phyloP scores from a whole-genome alignment of 1,284 basidiomycete species.

The Pulchroboletus neoregius region DNA sequence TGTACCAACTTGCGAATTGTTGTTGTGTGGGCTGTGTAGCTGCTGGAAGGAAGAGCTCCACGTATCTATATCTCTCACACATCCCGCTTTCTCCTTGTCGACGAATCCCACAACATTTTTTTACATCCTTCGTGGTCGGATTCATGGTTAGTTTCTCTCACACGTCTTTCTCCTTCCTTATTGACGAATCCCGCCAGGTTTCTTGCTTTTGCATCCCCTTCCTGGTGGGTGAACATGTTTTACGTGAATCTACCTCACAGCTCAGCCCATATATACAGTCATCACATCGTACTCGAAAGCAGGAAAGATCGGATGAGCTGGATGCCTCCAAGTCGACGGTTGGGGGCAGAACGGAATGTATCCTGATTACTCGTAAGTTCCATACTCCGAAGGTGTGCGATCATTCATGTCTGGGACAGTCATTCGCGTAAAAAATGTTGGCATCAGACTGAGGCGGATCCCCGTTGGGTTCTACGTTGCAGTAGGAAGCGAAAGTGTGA shows the following conservation, averaged over 20 bases:
- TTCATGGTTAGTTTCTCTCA: neutral
- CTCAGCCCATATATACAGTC: neutral
- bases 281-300: neutral
- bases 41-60: too few species aligned
- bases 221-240: neutral
- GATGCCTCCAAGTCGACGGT: neutral
- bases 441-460: neutral
- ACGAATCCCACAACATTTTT: neutral
- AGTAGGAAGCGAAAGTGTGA: neutral
- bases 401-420: neutral
- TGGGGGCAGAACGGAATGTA: neutral
- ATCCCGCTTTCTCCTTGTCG: neutral
- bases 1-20: too few species aligned
- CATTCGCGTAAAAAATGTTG: neutral
- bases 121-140: neutral
- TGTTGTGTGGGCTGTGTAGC: too few species aligned
- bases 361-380: too few species aligned
- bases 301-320: neutral
- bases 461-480: slow-evolving; percentile 4
- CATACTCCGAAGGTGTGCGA: too few species aligned
- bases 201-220: neutral
- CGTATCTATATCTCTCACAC: neutral
- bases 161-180: neutral
- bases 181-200: neutral
- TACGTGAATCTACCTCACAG: neutral